Evolutionary conservation across 148 eudicot genomes (phyloP), one percentile per base, ranked within the genome.

Genomic region (Limonium bicolor): DNA sequence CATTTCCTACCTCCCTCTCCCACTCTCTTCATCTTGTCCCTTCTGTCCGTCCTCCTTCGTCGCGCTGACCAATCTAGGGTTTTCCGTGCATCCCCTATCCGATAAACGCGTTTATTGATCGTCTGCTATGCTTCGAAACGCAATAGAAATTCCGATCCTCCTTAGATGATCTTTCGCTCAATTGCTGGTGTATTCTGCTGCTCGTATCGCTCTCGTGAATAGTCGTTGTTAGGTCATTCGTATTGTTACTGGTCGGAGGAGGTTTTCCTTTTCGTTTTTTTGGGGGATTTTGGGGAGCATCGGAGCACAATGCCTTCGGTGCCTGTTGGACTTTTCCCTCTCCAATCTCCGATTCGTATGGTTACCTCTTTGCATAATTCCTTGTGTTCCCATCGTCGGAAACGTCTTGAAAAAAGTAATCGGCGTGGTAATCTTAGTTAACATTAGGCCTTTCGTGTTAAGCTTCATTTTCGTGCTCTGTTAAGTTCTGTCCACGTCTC

Each of bases 371-470:
- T 70, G 44, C 67, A 60, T 64, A 74, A 60, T 53, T 69, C 60
- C 5, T 59, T 62, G 44, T 70, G 64, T 56, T 78, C 82, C 49
- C 78, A 71, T 71, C 87, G 94, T 61, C 72, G 70, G 48, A 81
- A 86, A 71, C 69, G 68, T 60, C 75, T 86, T 30, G 71, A 78
- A 47, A 78, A 82, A 55, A 56, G 72, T 33, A 83, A 86, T 73
- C 80, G 96, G 53, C 93, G 87, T 71, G 84, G 87, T 75, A 81
- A 82, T 78, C 80, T 78, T 80, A 79, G 87, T 76, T 78, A 78
- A 76, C 73, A 46, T 49, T 74, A 48, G 25, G 31, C 15, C 44
- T 43, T 39, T 4, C 42, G 24, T 17, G 37, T 44, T 19, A 8
- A 11, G 19, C 27, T 22, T 49, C 20, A 26, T 7, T 41, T 8